Evolutionary conservation across 345 rosid genomes (phyloP), one percentile per base, ranked within the genome.

Genomic region (Aquilaria malaccensis): DNA sequence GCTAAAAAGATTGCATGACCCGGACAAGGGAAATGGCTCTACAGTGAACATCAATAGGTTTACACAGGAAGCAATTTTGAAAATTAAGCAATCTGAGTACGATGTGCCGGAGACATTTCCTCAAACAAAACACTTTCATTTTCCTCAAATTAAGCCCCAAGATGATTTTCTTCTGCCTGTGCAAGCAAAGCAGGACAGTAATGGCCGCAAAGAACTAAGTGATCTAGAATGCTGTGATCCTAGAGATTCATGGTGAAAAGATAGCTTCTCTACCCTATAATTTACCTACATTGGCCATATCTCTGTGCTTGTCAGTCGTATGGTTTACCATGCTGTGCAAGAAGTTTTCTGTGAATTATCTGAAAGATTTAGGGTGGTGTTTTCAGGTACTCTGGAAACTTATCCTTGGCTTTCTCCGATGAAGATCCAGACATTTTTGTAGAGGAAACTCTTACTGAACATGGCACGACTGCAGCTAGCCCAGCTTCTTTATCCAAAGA

Each of bases 201-300:
- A 71, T 62, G 73, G 74, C 37, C 51, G 31, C 70, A 66, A 48
- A 56, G 85, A 79, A 60, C 72, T 64, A 66, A 74, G 77, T 64
- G 96, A 89, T 72, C 74, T 77, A 43, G 88, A 82, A 63, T 68
- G 80, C 55, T 56, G 63, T 63, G 73, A 64, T 72, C 81, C 69
- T 51, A 77, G 71, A 59, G 70, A 69, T 57, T 78, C 76, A 59
- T 66, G 92, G 97, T 93, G 87, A 80, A 71, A 57, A 60, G 58
- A 9, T 29, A 59, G 52, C 59, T 6, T 37, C 13, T 41, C 52
- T 53, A 52, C 57, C 72, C 62, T 5, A 30, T 59, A 54, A 12
- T 67, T 14, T 54, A 0, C 33, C 7, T 12, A 50, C 45, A 12
- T 31, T 15, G 43, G 43, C 43, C 43, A 37, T 37, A 37, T 4